Evolutionary conservation across 805 yeast species (phyloP).

Genomic region (Saccharomycopsis malanga): DNA sequence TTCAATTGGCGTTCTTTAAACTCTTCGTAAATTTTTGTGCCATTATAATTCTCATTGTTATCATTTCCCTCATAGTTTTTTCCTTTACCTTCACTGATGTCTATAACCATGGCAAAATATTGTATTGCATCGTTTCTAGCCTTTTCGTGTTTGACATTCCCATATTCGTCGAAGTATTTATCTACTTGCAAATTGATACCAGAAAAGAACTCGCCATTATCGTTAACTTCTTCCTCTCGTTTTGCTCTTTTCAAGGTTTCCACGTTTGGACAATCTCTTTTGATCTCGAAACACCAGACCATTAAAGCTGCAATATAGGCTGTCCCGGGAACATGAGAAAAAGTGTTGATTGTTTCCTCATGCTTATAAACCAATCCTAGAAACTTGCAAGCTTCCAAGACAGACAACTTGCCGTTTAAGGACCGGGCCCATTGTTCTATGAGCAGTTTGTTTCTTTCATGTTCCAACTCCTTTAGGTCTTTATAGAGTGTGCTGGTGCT

Average conservation of each 20-base stretch:
- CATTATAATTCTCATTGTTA: not conserved
- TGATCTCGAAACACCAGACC: slow-evolving; percentile 23
- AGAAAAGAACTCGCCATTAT: not conserved
- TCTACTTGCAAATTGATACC: not conserved
- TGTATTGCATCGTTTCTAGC: slow-evolving; percentile 7
- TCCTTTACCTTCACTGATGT: not conserved
- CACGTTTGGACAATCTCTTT: slow-evolving; percentile 10
- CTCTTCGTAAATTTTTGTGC: not conserved
- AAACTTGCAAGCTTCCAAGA: slow-evolving; percentile 27
- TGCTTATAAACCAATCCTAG: slow-evolving; percentile 26
- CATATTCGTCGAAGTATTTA: slow-evolving; percentile 7
- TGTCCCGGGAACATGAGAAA: slow-evolving; percentile 26
- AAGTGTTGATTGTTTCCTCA: slow-evolving; percentile 23
- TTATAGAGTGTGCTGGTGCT: slow-evolving; percentile 7
- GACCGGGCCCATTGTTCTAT: slow-evolving; percentile 27
- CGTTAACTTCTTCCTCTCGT: not conserved
- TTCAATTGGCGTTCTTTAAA: slow-evolving; percentile 12
- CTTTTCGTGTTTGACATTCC: not conserved
- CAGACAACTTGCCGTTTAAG: slow-evolving; percentile 25
- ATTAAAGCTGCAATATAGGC: slow-evolving; percentile 22
- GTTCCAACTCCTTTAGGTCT: slow-evolving; percentile 21
- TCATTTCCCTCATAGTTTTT: not conserved
- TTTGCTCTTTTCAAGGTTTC: not conserved
- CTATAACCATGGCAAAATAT: slow-evolving; percentile 4
- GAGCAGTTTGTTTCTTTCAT: slow-evolving; percentile 19